Conservation (phyloP, 345 rosid species). For the Ricinus communis region DNA sequence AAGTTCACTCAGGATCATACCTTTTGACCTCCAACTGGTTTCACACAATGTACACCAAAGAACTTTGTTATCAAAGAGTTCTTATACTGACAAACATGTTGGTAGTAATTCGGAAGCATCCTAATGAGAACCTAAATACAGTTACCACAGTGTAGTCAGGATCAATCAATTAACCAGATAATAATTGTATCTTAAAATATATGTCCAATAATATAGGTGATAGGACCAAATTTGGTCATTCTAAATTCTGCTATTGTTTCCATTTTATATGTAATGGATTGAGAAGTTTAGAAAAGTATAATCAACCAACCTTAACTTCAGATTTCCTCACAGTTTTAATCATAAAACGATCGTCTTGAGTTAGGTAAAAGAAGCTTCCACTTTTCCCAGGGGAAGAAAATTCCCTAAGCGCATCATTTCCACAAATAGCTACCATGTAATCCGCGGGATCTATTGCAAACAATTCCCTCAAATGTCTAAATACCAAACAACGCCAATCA, state of each 20-base stretch:
- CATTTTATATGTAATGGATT: not conserved
- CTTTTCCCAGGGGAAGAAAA: conserved; percentile 80
- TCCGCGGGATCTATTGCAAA: conserved; percentile 61
- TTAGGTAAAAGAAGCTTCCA: conserved; percentile 67
- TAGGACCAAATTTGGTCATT: no score
- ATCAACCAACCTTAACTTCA: conserved; percentile 59
- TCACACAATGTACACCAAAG: conserved; percentile 74
- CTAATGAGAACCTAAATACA: conserved; percentile 52
- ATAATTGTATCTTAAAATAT: not conserved
- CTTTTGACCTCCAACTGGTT: conserved; percentile 62
- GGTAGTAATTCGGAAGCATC: conserved; percentile 64
- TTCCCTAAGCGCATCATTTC: conserved; percentile 66
- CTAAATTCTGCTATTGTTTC: no score
- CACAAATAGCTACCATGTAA: conserved; percentile 72
- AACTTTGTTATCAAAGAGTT: conserved; percentile 67
- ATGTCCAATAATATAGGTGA: not conserved
- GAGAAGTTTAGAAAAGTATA: not conserved
- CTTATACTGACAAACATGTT: conserved; percentile 61
- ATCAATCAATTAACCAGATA: not conserved
- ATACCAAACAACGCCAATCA: conserved; percentile 32
- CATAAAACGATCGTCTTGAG: conserved; percentile 70
- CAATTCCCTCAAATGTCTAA: conserved; percentile 63
- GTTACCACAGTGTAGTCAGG: conserved; percentile 12
- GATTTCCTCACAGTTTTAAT: conserved; percentile 76
- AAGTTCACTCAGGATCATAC: conserved; percentile 22